phyloP scores from a whole-genome alignment of 306 rosid genomes.

The Neltuma alba region DNA sequence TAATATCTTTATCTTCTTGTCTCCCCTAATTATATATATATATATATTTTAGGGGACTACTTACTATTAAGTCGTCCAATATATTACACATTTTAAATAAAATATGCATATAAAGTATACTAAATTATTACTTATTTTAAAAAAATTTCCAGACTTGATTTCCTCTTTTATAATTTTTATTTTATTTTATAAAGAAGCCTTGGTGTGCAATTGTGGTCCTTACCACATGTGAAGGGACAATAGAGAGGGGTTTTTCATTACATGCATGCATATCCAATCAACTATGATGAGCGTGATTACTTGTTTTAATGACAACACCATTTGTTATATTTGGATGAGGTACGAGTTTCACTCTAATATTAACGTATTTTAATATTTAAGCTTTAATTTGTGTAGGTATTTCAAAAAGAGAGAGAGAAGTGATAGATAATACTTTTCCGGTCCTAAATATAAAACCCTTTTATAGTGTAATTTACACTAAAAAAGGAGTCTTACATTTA shows the following conservation, averaged over 20 bases:
- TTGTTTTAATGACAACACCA: too few species aligned
- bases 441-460: too few species aligned
- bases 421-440: too few species aligned
- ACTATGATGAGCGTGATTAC: too few species aligned
- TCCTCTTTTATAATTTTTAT: background rate
- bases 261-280: background rate
- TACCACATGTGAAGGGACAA: background rate
- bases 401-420: too few species aligned
- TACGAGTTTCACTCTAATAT: too few species aligned
- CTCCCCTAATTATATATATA: background rate
- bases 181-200: background rate
- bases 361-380: too few species aligned
- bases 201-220: background rate
- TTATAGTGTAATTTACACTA: too few species aligned
- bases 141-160: background rate
- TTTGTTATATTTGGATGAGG: too few species aligned
- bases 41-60: background rate
- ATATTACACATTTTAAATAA: background rate
- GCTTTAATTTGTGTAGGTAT: too few species aligned
- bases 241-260: background rate
- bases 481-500: too few species aligned
- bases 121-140: background rate
- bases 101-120: background rate
- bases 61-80: background rate
- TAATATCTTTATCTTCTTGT: slow-evolving; percentile 31